Conservation (phyloP, 2,329 filamentous ascomycete species). For the Thelonectria olida region DNA sequence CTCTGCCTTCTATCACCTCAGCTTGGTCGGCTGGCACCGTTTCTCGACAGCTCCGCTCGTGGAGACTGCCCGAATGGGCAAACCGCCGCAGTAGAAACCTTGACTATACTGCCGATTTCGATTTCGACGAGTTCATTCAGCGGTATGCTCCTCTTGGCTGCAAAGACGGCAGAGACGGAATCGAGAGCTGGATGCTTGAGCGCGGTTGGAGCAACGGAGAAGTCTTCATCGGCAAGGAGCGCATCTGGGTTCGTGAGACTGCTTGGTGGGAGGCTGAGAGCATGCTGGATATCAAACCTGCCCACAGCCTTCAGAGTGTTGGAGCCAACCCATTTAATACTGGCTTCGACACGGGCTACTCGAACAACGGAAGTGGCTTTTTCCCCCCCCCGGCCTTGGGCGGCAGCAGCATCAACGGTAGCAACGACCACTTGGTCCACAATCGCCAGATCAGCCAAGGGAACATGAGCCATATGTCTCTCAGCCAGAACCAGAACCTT, state of each 20-base stretch:
- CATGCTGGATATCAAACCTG: slow-evolving; percentile 89
- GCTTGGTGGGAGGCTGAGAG: slow-evolving; percentile 98
- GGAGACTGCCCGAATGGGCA: slow-evolving; percentile 95
- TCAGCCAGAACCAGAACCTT: slow-evolving; percentile 50
- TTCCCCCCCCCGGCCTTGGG: slow-evolving; percentile 72
- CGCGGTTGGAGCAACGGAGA: slow-evolving; percentile 98
- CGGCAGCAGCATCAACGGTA: slow-evolving; percentile 70
- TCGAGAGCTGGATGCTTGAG: slow-evolving; percentile 93
- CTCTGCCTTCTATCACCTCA: slow-evolving; percentile 75
- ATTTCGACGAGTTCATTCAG: slow-evolving; percentile 88
- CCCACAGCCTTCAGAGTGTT: slow-evolving; percentile 53
- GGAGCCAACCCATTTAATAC: slow-evolving; percentile 57
- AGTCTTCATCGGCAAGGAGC: slow-evolving; percentile 88
- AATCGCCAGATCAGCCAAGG: slow-evolving; percentile 66
- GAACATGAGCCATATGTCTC: slow-evolving; percentile 64
- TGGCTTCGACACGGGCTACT: slow-evolving; percentile 76
- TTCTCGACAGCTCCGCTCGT: slow-evolving; percentile 90
- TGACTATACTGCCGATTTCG: slow-evolving; percentile 97
- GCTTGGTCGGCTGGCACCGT: slow-evolving; percentile 94
- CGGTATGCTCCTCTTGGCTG: slow-evolving; percentile 88
- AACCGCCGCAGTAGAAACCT: slow-evolving; percentile 90
- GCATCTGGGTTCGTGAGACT: slow-evolving; percentile 92
- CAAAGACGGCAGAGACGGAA: slow-evolving; percentile 87
- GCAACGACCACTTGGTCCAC: slow-evolving; percentile 76
- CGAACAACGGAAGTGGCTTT: slow-evolving; percentile 73